Evolutionary conservation across 306 rosid genomes (phyloP).

Genomic region (Rosa chinensis): DNA sequence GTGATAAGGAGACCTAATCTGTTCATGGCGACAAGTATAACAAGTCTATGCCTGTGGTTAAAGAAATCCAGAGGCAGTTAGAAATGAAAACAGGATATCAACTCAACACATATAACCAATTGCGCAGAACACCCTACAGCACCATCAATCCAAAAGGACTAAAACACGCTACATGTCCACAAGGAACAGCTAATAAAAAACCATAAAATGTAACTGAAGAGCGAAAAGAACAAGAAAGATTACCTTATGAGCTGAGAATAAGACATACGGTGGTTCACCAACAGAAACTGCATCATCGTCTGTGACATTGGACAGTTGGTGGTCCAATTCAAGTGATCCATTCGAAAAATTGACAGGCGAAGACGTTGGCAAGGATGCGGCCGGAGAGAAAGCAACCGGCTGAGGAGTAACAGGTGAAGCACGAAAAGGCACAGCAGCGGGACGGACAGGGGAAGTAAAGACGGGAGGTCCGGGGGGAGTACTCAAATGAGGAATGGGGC

Average conservation of each 20-base stretch:
- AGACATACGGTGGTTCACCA: constrained; percentile 71
- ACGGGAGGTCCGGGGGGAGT: constrained; percentile 99
- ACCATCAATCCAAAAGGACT: not conserved
- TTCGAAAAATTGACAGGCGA: constrained; percentile 57
- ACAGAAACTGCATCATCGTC: constrained; percentile 46
- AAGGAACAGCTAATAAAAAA: not conserved
- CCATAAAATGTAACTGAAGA: constrained; percentile 10
- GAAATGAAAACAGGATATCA: not conserved
- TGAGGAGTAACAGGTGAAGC: constrained; percentile 94
- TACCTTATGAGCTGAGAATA: constrained; percentile 92
- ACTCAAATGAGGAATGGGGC: constrained; percentile 78
- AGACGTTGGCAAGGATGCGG: constrained; percentile 61
- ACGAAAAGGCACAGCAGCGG: constrained; percentile 91
- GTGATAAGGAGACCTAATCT: not conserved
- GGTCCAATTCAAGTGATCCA: constrained; percentile 56
- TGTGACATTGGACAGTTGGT: constrained; percentile 47
- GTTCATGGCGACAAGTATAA: not conserved
- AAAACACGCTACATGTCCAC: not conserved
- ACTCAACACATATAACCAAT: not conserved
- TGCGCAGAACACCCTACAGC: not conserved
- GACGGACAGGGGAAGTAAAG: constrained; percentile 88
- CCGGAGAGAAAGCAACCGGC: constrained; percentile 75
- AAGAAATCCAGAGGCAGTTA: not conserved
- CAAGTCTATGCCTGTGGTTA: not conserved
- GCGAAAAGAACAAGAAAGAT: constrained; percentile 18